Evolutionary conservation across 768 basidiomycete species (phyloP).

Genomic region (Calvatia gigantea): DNA sequence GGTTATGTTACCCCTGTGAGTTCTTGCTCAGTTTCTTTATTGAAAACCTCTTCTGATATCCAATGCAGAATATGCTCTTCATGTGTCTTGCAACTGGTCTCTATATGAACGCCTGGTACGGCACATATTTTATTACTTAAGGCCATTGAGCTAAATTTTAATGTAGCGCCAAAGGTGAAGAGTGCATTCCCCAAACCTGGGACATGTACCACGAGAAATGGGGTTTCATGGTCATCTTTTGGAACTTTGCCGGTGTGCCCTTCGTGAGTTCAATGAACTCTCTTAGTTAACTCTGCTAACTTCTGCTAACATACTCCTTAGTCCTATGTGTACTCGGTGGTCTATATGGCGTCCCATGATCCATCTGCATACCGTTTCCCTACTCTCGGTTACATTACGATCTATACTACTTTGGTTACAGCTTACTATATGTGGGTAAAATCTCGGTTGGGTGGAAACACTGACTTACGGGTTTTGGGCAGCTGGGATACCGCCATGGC

Average conservation of each 20-base stretch:
- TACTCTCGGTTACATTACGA: constrained; percentile 63
- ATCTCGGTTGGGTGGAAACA: not conserved
- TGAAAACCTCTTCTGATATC: not conserved
- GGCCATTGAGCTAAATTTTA: constrained; percentile 9
- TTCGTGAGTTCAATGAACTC: constrained; percentile 52
- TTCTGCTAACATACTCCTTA: constrained; percentile 21
- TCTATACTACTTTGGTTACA: constrained; percentile 73
- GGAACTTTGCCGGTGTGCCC: constrained; percentile 93
- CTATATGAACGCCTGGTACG: constrained; percentile 93
- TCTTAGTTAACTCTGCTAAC: not conserved
- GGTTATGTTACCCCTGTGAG: constrained; percentile 90
- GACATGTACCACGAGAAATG: constrained; percentile 99
- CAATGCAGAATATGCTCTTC: constrained; percentile 84
- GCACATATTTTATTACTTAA: not conserved
- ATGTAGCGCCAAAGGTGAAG: constrained; percentile 82
- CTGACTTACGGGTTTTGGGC: not conserved
- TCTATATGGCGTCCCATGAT: constrained; percentile 96
- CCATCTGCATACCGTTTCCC: constrained; percentile 86
- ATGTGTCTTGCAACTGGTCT: constrained; percentile 95
- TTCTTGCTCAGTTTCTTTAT: constrained; percentile 12
- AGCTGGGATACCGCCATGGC: constrained; percentile 96
- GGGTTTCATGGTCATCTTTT: constrained; percentile 98
- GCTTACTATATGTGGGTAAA: constrained; percentile 80
- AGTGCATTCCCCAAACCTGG: constrained; percentile 96
- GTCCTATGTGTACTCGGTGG: constrained; percentile 96